These are phyloP conservation scores for Cucurbita argyrosperma DNA, from an alignment of 306 rosid genomes.

Conservation along the genomic window DNA sequence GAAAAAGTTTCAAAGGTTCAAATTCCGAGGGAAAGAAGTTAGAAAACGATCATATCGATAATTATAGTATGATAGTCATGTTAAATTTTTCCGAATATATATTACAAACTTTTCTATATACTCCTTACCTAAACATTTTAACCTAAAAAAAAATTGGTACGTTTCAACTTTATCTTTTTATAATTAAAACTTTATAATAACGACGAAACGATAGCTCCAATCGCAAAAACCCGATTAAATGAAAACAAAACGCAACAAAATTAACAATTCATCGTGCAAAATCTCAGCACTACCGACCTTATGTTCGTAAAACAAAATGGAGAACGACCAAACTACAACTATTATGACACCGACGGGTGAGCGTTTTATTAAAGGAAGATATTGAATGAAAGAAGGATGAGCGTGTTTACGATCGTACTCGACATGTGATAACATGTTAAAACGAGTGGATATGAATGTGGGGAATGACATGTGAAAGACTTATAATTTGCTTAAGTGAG, in stretches of 20 bases:
- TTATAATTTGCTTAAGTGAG: background rate
- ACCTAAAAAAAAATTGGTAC: background rate
- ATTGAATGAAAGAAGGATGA: background rate
- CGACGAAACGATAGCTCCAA: background rate
- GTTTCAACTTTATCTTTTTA: background rate
- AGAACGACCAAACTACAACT: background rate
- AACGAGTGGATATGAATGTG: slow-evolving; percentile 1
- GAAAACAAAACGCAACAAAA: background rate
- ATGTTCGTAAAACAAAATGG: background rate
- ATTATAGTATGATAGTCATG: background rate
- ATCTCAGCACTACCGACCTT: background rate
- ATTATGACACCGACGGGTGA: background rate
- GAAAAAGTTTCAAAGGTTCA: background rate
- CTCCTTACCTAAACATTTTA: background rate
- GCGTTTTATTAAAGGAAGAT: background rate
- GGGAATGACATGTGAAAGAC: background rate
- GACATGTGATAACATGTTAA: slow-evolving; percentile 21
- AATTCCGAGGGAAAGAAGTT: background rate
- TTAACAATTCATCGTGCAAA: background rate
- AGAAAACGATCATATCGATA: background rate
- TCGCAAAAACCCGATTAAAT: background rate
- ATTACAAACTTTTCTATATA: background rate
- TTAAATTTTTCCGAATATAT: background rate
- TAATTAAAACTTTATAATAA: background rate
- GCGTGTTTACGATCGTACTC: background rate